Evolutionary conservation across 495 filamentous ascomycete genomes (phyloP), one percentile per base, ranked within the genome.

Genomic region (Parathielavia appendiculata): DNA sequence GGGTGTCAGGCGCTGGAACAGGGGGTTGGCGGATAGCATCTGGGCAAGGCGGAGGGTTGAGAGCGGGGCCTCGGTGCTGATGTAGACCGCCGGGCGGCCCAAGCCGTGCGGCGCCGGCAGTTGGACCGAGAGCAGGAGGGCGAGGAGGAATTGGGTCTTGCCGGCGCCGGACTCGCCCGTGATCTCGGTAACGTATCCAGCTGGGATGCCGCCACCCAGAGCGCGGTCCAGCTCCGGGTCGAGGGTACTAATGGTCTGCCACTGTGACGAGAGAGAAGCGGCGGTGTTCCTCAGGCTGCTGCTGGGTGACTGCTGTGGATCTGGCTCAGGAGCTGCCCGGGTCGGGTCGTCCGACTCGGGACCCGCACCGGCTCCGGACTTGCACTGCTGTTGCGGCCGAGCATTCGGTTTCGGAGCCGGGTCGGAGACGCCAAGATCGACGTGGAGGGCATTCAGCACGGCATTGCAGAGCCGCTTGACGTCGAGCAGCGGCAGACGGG

Each of bases 141-240:
- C 86, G 6, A 90, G 77, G 20, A 97, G 88, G 73, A 97, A 85
- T 71, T 98, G 95, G 16, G 95, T 97, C 78, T 98, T 98, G 66
- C 93, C 93, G 63, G 88, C 87, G 65, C 91, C 93, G 72, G 90
- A 96, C 75, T 97, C 93, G 39, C 95, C 95, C 4, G 89, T 91
- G 54, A 98, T 78, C 66, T 98, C 93, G 19, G 90, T 92, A 61
- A 98, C 75, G 69, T 89, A 87, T 43, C 89, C 87, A 3, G 84
- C 79, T 2, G 87, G 88, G 43, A 98, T 82, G n/a, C 95, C 95
- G 52, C 95, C 95, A 62, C 81, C 84, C 32, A 98, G 77, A 5
- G 87, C 80, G 12, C 67, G 72, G 78, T 98, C 91, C 14, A 98
- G 75, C 12, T 70, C 66, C 35, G 82, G 75, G 72, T 96, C 89